Base-by-base conservation (phyloP, 345 rosid species). In the Trapa bicornis region DNA sequence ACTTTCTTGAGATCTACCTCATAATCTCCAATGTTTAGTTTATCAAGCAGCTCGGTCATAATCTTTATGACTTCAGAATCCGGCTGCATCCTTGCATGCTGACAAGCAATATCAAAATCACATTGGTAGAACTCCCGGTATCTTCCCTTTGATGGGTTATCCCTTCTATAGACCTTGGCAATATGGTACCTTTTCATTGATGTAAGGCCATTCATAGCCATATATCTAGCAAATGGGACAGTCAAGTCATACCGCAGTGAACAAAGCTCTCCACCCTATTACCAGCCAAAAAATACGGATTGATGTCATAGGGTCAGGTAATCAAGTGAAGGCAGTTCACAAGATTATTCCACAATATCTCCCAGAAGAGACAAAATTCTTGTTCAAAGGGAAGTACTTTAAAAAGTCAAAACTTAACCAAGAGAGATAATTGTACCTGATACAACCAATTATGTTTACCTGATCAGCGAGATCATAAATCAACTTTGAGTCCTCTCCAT, bases 51-150 rank as follows among this genome's bases (percentile, higher is more conserved):
- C 77, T 91, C 97, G 0, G 87, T 86, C 78, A 91, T 73, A 54
- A 87, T 80, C 78, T 84, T 83, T 66, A 91, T 65, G 48, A 87
- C 77, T 84, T 94, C 99, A 61, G 83, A 91, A 70, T 94, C 99
- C 4, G 97, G 99, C 64, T 93, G 96, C 97, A 91, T 94, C 71
- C 81, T 86, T 80, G 84, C 91, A 67, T 74, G 85, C 72, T 77
- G 82, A 35, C 99, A 97, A 73, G 97, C 97, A 64, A 94, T 87
- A 76, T 94, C 99, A 71, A 91, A 87, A 76, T 89, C 97, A 72
- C 99, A 94, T 65, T 91, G 99, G 74, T 89, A 94, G 75, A 94
- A 94, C 85, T 94, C 97, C n/a, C 93, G 87, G 70, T 79, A 94
- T 78, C 99, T 81, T 64, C 96, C 97, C 76, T 89, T 91, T 47